phyloP scores from a whole-genome alignment of 108 stramenopile species.

The Cyclotella atomus region DNA sequence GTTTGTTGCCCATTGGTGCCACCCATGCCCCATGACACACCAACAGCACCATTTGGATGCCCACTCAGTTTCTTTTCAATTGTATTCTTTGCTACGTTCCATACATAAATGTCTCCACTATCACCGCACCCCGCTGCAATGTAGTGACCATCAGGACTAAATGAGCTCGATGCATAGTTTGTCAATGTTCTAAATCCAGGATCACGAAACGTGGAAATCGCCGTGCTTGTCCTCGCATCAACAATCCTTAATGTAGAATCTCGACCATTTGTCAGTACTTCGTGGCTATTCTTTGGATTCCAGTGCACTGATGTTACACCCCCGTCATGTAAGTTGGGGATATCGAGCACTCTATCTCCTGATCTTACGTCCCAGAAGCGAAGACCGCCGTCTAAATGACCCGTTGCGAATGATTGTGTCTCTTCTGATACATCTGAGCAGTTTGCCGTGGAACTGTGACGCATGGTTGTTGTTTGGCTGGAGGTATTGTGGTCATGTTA shows the following conservation, averaged over 20 bases:
- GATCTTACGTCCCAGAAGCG: conserved; percentile 76
- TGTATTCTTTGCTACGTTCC: conserved; percentile 56
- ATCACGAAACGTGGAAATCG: conserved; percentile 59
- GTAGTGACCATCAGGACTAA: conserved; percentile 79
- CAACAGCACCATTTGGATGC: conserved; percentile 67
- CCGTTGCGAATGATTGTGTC: conserved; percentile 57
- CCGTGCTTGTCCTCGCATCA: conserved; percentile 59
- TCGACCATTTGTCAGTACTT: conserved; percentile 79
- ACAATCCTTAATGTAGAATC: conserved; percentile 74
- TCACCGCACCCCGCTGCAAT: conserved; percentile 66
- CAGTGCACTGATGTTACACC: conserved; percentile 82
- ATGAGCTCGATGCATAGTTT: conserved; percentile 55
- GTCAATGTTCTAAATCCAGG: conserved; percentile 51
- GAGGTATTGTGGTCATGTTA: too few relatives aligned
- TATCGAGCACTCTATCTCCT: conserved; percentile 68
- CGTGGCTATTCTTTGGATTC: conserved; percentile 57
- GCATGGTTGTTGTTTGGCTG: conserved; percentile 69
- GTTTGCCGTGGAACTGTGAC: conserved; percentile 76
- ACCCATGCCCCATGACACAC: conserved; percentile 76
- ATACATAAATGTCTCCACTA: conserved; percentile 74
- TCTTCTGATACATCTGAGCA: conserved; percentile 66
- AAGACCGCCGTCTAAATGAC: conserved; percentile 81
- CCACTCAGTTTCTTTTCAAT: conserved; percentile 50
- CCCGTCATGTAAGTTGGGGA: conserved; percentile 64
- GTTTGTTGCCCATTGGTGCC: conserved; percentile 80